Conservation (phyloP, 306 rosid genomes). For the Quillaja saponaria region DNA sequence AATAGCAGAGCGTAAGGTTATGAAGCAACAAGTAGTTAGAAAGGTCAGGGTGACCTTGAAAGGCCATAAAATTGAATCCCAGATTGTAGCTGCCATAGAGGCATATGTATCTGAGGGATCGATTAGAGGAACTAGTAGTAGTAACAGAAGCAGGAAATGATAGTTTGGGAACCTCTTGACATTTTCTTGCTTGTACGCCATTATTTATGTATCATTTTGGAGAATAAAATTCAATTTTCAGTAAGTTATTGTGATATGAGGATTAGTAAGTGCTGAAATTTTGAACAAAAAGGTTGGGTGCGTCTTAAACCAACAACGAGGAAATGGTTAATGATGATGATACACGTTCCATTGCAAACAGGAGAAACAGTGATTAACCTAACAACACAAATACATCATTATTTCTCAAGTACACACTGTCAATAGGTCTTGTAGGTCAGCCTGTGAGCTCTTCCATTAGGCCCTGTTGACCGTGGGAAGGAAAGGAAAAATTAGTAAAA, state of each 20-base stretch:
- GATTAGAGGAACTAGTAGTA: conserved; percentile 8
- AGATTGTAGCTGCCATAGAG: conserved; percentile 26
- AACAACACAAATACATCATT: conserved; percentile 8
- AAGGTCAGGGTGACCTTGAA: too few species aligned
- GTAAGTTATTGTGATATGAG: too few species aligned
- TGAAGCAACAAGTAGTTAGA: too few species aligned
- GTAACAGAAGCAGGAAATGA: conserved; percentile 10
- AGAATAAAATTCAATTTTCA: too few species aligned
- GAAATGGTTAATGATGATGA: too few species aligned
- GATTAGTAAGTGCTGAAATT: too few species aligned
- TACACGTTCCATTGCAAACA: too few species aligned
- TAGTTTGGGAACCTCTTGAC: background rate
- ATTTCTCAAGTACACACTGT: too few species aligned
- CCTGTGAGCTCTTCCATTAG: conserved; percentile 84
- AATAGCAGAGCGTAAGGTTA: conserved; percentile 30
- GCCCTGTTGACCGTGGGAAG: conserved; percentile 53
- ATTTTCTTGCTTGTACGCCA: too few species aligned
- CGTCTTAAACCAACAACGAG: too few species aligned
- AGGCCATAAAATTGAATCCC: conserved; percentile 32
- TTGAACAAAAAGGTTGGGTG: too few species aligned
- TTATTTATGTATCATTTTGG: too few species aligned
- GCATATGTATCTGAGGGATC: conserved; percentile 28
- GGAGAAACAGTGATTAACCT: background rate
- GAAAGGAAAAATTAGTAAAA: conserved; percentile 6
- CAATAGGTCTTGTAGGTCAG: conserved; percentile 23